These are phyloP conservation scores for Protomyces inundatus DNA, from an alignment of 1,139 yeast species.

Conservation along the genomic window DNA sequence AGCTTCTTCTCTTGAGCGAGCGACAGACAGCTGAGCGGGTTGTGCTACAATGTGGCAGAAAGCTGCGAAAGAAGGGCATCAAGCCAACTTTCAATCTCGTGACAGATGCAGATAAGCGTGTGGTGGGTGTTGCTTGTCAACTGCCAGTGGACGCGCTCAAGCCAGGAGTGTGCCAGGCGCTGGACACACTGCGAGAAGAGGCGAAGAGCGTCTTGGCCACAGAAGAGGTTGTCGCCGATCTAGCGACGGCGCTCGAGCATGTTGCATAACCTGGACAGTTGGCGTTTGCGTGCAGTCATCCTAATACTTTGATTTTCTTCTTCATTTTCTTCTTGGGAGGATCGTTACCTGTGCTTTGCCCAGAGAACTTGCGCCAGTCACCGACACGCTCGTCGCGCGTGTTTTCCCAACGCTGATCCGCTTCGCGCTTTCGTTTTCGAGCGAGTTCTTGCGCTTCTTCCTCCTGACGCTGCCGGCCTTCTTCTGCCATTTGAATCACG, in stretches of 20 bases:
- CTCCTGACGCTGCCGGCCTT: slow-evolving; percentile 43
- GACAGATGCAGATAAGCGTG: background rate
- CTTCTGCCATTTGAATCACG: slow-evolving; percentile 42
- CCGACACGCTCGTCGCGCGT: slow-evolving; percentile 55
- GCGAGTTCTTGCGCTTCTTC: slow-evolving; percentile 39
- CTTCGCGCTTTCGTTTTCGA: slow-evolving; percentile 41
- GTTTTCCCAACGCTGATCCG: slow-evolving; percentile 57
- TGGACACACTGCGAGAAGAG: background rate
- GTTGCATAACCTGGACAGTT: background rate
- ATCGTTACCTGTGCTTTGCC: slow-evolving; percentile 36
- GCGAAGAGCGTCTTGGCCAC: background rate
- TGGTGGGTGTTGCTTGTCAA: background rate
- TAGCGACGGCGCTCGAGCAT: background rate
- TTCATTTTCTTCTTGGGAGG: slow-evolving; percentile 39
- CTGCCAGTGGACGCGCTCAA: background rate
- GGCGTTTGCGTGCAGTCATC: background rate
- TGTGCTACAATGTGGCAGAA: background rate
- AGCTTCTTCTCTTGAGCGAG: background rate
- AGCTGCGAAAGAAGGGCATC: background rate
- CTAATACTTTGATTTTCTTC: slow-evolving; percentile 33
- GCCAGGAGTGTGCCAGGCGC: background rate
- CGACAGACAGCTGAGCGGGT: background rate
- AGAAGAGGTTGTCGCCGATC: too few relatives aligned
- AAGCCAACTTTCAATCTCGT: background rate
- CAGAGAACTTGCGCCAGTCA: slow-evolving; percentile 55